Evolutionary conservation across 2,329 filamentous ascomycete species (phyloP), one percentile per base, ranked within the genome.

Genomic region (Aphanocladium album): DNA sequence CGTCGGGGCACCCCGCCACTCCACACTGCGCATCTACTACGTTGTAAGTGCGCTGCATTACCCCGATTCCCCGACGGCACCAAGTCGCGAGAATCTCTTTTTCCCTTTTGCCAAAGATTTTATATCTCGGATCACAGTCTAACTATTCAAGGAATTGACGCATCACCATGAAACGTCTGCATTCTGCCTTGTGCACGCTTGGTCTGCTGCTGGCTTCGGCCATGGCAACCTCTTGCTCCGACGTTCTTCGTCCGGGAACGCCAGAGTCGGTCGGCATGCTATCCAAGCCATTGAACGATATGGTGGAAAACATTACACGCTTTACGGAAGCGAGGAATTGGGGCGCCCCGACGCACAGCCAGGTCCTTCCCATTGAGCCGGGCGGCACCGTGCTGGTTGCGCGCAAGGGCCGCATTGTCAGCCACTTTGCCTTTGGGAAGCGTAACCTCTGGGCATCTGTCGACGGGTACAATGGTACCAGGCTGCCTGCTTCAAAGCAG

Each of bases 201-300:
- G 14, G n/a, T 23, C 39, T 41, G 2, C 17, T 45, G n/a, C n/a
- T 35, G 2, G 27, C 54, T n/a, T 17, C 19, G 4, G 27, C 14
- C n/a, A 37, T 21, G 30, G 54, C 11, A 7, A 25, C 25, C 30
- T 25, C 54, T 5, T 57, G 27, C 19, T 57, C 54, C 19, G 60
- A 63, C 37, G 53, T 63, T 8, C 60, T 65, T 14, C 59, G 51
- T 8, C 45, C 43, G 35, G 64, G 62, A 49, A 54, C 58, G 17
- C 63, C 59, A 9, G 57, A 62, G 9, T 62, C 61, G n/a, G 66
- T 71, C 69, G 75, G 72, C 46, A 71, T 78, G 67, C 61, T 66
- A 2, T 23, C 65, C 2, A 16, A 58, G 51, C 66, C 67, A 12
- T 59, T 68, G 27, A 14, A 51, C 30, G 60, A 65, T 52, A 69